Evolutionary conservation across 2,329 filamentous ascomycete genomes (phyloP), one percentile per base, ranked within the genome.

Genomic region (Cladophialophora chaetospira): DNA sequence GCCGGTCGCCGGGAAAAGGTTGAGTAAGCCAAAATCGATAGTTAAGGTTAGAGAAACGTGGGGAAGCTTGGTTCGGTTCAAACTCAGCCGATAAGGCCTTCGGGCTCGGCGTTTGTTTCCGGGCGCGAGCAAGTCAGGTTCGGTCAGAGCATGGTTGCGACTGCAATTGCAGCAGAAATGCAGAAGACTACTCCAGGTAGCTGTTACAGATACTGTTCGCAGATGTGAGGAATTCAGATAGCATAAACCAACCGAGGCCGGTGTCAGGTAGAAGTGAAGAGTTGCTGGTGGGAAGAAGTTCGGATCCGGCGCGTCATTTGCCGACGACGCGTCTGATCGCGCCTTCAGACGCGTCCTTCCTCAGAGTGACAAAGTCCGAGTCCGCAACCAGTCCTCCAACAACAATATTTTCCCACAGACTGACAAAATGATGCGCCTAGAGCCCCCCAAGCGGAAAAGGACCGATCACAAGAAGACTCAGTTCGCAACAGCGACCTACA

Each of bases 401-500:
- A 36, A 5, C 28, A 17, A 6, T n/a, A 31, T 13, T n/a, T 31
- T 47, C 4, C 19, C 33, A 23, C 17, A 15, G n/a, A 23, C n/a
- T n/a, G 33, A 29, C 53, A 60, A 59, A 21, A 78, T 77, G 76
- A 73, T 77, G 63, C 72, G 74, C 57, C 71, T 77, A 65, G 75
- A 76, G 48, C 67, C 70, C 57, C 70, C 87, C 2, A 97, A 97
- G 74, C 79, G 90, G 69, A 88, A 91, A 64, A 85, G 86, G 61
- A 75, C 93, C 66, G 88, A 96, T 71, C 78, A 88, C 69, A 89
- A 90, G 68, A 95, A 91, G 76, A 88, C 86, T 71, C 92, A 96
- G 72, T 97, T 97, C 70, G 88, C 88, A 55, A 81, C 85, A 17
- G 83, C 90, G 15, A 78, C 82, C 53, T 96, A 86, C 79, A 87